Conservation (phyloP, 352 stramenopile genomes). For the Aphanomyces astaci region DNA sequence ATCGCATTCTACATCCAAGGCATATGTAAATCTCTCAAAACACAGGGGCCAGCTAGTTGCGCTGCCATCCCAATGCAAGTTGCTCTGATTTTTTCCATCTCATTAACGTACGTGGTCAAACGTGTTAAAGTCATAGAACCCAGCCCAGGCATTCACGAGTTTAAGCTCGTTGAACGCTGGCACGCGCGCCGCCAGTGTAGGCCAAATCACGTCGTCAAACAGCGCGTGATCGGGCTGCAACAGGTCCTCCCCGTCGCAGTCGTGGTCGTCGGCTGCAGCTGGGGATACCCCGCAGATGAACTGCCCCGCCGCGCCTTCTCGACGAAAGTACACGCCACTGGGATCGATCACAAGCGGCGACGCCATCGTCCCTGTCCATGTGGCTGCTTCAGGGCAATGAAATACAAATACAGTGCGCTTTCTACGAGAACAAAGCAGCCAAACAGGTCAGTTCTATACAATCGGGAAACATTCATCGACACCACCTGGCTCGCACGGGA, state of each 20-base stretch:
- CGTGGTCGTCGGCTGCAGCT: conserved; percentile 43
- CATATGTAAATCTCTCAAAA: no score
- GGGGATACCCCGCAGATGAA: conserved; percentile 71
- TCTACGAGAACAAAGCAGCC: conserved; percentile 19
- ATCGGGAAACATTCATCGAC: no score
- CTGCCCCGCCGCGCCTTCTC: conserved; percentile 53
- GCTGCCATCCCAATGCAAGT: no score
- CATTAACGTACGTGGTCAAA: conserved; percentile 54
- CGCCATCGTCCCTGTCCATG: conserved; percentile 54
- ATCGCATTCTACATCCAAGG: conserved; percentile 60
- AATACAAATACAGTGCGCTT: conserved; percentile 76
- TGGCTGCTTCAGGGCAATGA: conserved; percentile 63
- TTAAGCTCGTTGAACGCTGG: conserved; percentile 76
- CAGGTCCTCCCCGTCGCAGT: conserved; percentile 69
- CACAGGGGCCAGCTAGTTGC: no score
- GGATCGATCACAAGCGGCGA: conserved; percentile 68
- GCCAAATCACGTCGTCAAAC: conserved; percentile 76
- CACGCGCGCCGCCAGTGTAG: conserved; percentile 65
- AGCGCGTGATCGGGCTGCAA: conserved; percentile 55
- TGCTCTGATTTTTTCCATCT: no score
- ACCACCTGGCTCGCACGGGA: conserved; percentile 58
- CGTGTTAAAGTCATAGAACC: conserved; percentile 85
- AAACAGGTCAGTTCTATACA: neutral
- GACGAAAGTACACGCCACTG: conserved; percentile 73
- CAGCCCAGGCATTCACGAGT: conserved; percentile 62